These are phyloP conservation scores for Diaporthe vaccinii DNA, from an alignment of 2,329 filamentous ascomycete genomes.

Conservation along the genomic window DNA sequence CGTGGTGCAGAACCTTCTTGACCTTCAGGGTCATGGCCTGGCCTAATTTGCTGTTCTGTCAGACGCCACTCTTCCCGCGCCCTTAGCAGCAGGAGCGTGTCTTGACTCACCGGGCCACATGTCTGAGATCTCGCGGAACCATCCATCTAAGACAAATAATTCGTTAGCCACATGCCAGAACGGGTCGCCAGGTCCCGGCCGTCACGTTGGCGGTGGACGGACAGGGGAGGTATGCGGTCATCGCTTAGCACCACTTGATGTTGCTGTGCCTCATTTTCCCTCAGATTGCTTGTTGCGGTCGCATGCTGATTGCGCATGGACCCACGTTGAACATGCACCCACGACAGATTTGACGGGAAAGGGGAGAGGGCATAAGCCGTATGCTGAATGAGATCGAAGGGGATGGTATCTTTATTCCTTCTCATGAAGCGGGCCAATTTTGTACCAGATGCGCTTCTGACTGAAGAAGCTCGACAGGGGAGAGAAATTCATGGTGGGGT, in stretches of 20 bases:
- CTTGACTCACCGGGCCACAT: slow-evolving; percentile 86
- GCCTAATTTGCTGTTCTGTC: slow-evolving; percentile 60
- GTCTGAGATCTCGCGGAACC: slow-evolving; percentile 98
- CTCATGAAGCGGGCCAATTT: not conserved
- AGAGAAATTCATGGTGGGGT: slow-evolving; percentile 33
- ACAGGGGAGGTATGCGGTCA: not conserved
- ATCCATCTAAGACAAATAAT: slow-evolving; percentile 80
- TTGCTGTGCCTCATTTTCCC: not conserved
- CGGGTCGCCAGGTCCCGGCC: not conserved
- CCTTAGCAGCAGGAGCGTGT: not conserved
- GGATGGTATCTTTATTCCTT: not conserved
- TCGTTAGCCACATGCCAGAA: slow-evolving; percentile 28
- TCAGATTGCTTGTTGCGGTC: slow-evolving; percentile 5
- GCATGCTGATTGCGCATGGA: not conserved
- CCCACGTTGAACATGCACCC: not conserved
- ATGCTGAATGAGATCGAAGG: not conserved
- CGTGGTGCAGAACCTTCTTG: slow-evolving; percentile 97
- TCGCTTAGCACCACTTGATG: slow-evolving; percentile 10
- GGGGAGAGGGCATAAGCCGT: not conserved
- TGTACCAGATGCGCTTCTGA: not conserved
- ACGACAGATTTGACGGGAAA: not conserved
- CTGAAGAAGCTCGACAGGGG: not conserved
- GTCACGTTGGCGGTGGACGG: not conserved
- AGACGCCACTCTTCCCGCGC: slow-evolving; percentile 19
- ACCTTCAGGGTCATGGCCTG: slow-evolving; percentile 99